Percentiles rank a stretch among this genome's conserved stretches.
phyloP scores from a whole-genome alignment of 352 stramenopile species.

The Phytophthora gonapodyides region DNA sequence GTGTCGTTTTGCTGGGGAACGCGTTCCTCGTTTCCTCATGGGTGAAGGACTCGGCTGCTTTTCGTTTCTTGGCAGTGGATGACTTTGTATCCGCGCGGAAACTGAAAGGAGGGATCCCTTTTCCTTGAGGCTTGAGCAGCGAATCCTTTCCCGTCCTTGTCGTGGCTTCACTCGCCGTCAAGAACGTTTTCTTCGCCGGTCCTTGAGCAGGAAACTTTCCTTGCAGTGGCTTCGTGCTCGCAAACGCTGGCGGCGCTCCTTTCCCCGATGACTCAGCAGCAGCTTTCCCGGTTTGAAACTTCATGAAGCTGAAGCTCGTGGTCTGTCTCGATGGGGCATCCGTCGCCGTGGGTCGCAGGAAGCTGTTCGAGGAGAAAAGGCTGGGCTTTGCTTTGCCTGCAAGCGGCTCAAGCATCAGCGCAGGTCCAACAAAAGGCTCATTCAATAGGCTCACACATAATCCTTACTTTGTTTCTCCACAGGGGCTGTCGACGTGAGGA shows the following conservation, averaged over 20 bases:
- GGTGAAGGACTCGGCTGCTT: slow-evolving; percentile 8
- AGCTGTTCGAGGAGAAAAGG: slow-evolving; percentile 19
- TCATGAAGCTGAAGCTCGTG: slow-evolving; percentile 30
- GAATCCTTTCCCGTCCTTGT: slow-evolving; percentile 5
- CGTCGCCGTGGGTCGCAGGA: slow-evolving; percentile 12
- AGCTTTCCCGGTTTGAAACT: slow-evolving; percentile 17
- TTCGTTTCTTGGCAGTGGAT: slow-evolving; percentile 35
- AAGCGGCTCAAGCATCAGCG: neutral
- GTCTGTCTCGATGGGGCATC: slow-evolving; percentile 16
- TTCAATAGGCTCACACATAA: neutral
- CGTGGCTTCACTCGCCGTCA: neutral
- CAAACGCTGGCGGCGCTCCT: slow-evolving; percentile 5
- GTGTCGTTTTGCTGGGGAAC: slow-evolving; percentile 23
- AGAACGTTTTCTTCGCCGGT: slow-evolving; percentile 15
- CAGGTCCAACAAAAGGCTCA: neutral
- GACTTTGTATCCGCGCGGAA: slow-evolving; percentile 31
- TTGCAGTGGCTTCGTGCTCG: slow-evolving; percentile 19
- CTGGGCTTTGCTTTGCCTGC: slow-evolving; percentile 16
- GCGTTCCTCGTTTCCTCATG: slow-evolving; percentile 5
- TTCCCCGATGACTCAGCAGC: slow-evolving; percentile 6
- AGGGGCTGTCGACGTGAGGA: slow-evolving; percentile 11
- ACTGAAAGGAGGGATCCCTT: slow-evolving; percentile 14
- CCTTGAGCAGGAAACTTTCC: slow-evolving; percentile 23
- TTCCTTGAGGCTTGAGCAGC: slow-evolving; percentile 19
- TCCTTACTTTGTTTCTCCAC: slow-evolving; percentile 28